A percentile compares a stretch with the other conserved stretches of the same genome.
These are phyloP conservation scores for Saururus chinensis DNA, from an alignment of 164 flowering plant species.

Conservation along the genomic window DNA sequence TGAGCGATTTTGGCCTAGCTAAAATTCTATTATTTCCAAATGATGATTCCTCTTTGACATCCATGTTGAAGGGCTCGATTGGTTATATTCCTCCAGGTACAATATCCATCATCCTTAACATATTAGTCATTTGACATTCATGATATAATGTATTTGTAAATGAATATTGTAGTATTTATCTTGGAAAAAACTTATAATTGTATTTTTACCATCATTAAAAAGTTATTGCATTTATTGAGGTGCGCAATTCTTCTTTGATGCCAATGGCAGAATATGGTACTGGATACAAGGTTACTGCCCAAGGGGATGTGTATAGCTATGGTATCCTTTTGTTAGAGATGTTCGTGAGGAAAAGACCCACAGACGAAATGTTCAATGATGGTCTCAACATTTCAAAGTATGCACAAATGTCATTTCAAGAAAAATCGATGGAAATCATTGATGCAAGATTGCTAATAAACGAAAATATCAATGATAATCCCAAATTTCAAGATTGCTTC, in stretches of 20 bases:
- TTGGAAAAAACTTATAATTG: background rate
- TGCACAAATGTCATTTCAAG: background rate
- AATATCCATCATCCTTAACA: no score
- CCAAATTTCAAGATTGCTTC: no score
- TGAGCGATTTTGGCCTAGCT: constrained; percentile 30
- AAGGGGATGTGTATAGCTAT: no score
- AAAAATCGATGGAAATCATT: background rate
- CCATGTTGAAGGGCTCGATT: background rate
- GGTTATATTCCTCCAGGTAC: constrained; percentile 3
- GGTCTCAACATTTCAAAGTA: background rate
- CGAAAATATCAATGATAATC: no score
- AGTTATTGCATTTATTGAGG: no score
- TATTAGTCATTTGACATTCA: no score
- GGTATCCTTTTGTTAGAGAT: constrained; percentile 25
- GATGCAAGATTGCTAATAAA: no score
- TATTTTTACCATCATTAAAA: constrained; percentile 9
- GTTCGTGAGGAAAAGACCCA: constrained; percentile 22
- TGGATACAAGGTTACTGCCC: no score
- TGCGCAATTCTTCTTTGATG: no score
- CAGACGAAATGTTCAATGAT: constrained; percentile 8
- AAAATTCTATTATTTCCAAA: constrained; percentile 6
- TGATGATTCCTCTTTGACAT: background rate
- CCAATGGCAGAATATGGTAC: no score
- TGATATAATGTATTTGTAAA: no score
- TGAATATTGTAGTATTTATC: background rate